Evolutionary conservation across 805 yeast species (phyloP).

Genomic region (Monosporozyma unispora): DNA sequence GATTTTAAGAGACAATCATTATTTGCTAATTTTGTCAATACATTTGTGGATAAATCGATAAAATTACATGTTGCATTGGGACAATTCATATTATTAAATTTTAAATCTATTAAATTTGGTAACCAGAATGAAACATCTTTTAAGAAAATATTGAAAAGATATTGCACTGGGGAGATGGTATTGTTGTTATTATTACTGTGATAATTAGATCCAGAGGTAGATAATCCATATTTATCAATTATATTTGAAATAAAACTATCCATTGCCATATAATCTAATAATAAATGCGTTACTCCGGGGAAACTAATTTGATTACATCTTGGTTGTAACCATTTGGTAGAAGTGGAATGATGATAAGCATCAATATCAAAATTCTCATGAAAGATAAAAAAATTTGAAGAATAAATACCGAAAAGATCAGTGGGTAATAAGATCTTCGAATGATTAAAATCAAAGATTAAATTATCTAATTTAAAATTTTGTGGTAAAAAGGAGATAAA

Average conservation of each 20-base stretch:
- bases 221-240: slow-evolving; percentile 5
- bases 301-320: slow-evolving; percentile 11
- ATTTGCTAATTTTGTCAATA: slow-evolving; percentile 11
- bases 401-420: slow-evolving; percentile 13
- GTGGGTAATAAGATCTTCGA: background rate
- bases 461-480: slow-evolving; percentile 2
- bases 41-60: slow-evolving; percentile 14
- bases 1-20: slow-evolving; percentile 8
- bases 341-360: background rate
- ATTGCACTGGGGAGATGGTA: slow-evolving; percentile 6
- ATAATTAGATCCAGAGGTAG: no score
- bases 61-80: slow-evolving; percentile 15
- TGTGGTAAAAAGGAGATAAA: background rate
- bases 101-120: slow-evolving; percentile 10
- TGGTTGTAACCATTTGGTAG: slow-evolving; percentile 5
- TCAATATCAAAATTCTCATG: slow-evolving; percentile 1
- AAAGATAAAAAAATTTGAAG: slow-evolving; percentile 5
- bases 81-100: slow-evolving; percentile 8
- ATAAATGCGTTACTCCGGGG: slow-evolving; percentile 8
- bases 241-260: slow-evolving; percentile 15
- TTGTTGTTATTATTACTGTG: no score
- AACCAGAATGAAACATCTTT: slow-evolving; percentile 7
- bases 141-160: slow-evolving; percentile 9
- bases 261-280: slow-evolving; percentile 15
- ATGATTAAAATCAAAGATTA: slow-evolving; percentile 7